phyloP scores from a whole-genome alignment of 1,139 yeast genomes.

The Kluyveromyces sp. region DNA sequence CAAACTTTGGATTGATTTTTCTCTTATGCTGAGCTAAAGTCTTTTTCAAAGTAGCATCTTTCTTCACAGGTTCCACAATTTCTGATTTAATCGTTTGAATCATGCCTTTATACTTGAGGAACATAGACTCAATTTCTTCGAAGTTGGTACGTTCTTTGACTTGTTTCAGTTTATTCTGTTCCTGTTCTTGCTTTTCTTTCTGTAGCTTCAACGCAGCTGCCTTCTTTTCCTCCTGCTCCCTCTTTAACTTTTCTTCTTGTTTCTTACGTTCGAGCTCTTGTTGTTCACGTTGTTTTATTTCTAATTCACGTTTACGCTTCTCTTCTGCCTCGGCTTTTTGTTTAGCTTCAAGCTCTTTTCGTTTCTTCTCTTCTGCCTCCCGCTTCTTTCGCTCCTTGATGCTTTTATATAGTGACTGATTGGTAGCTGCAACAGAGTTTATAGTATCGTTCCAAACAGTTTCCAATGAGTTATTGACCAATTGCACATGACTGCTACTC shows the following conservation, averaged over 20 bases:
- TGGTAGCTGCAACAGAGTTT: neutral
- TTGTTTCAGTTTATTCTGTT: conserved; percentile 8
- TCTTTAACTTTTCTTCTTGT: conserved; percentile 8
- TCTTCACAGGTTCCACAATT: conserved; percentile 46
- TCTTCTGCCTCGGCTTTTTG: conserved; percentile 13
- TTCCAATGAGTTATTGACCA: neutral
- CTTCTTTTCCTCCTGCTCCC: conserved; percentile 10
- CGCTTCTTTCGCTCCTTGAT: neutral
- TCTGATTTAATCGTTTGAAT: conserved; percentile 53
- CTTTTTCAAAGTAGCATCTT: conserved; percentile 37
- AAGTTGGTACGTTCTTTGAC: conserved; percentile 32
- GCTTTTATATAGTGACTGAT: neutral
- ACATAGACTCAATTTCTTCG: conserved; percentile 38
- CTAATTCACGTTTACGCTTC: conserved; percentile 7
- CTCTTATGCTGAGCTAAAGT: conserved; percentile 45
- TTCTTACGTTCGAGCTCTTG: conserved; percentile 9
- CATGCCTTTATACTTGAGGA: conserved; percentile 44
- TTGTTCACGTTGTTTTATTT: conserved; percentile 11
- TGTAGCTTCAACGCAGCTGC: conserved; percentile 7
- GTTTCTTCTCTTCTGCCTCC: conserved; percentile 12
- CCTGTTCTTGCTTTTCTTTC: conserved; percentile 7
- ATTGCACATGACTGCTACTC: neutral
- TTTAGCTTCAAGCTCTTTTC: conserved; percentile 12
- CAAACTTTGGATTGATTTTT: conserved; percentile 78
- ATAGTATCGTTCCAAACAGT: conserved; percentile 7